phyloP scores from a whole-genome alignment of 148 eudicot species.

The Bassia scoparia region DNA sequence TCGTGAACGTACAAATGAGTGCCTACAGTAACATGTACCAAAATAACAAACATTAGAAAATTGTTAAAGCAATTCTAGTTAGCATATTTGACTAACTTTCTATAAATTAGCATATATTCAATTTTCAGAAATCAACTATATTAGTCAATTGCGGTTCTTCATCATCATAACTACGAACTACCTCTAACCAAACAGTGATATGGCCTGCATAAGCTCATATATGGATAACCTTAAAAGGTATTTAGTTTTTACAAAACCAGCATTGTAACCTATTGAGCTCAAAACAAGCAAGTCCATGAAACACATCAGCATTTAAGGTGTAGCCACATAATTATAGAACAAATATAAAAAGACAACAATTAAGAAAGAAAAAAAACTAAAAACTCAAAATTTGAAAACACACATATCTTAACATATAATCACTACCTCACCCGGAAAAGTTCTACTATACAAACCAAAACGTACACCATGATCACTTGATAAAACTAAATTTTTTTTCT shows the following conservation, averaged over 20 bases:
- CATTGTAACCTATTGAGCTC: background rate
- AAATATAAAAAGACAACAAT: background rate
- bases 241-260: too few species aligned
- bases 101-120: too few species aligned
- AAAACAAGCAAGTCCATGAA: background rate
- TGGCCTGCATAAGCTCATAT: background rate
- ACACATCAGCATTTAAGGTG: background rate
- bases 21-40: too few species aligned
- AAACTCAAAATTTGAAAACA: too few species aligned
- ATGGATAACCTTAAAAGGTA: background rate
- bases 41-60: too few species aligned
- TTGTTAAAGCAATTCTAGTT: too few species aligned
- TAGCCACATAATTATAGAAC: background rate
- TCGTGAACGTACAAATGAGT: too few species aligned
- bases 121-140: too few species aligned
- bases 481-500: background rate
- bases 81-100: too few species aligned
- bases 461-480: background rate
- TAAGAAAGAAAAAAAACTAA: background rate
- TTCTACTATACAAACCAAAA: background rate
- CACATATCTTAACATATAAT: too few species aligned
- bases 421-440: background rate
- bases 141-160: too few species aligned
- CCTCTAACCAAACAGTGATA: background rate
- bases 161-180: background rate